Conservation (phyloP, 305 asterid species). For the Coffea humblotiana region DNA sequence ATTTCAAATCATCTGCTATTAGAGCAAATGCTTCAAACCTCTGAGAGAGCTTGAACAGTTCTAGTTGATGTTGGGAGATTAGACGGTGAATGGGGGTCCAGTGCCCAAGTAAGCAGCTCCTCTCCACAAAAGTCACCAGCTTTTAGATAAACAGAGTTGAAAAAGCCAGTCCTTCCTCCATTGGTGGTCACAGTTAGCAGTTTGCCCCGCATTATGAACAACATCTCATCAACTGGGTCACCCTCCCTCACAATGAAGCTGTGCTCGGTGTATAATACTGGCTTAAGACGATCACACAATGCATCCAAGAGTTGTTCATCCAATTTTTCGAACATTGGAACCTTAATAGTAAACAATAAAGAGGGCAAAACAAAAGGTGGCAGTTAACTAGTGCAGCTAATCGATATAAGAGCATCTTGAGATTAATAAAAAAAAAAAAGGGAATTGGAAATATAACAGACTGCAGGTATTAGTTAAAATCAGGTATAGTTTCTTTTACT, state of each 20-base stretch:
- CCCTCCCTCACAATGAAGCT: slow-evolving; percentile 50
- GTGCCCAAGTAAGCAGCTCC: slow-evolving; percentile 61
- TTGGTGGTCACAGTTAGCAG: slow-evolving; percentile 39
- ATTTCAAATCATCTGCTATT: slow-evolving; percentile 48
- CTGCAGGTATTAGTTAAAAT: not conserved
- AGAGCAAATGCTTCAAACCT: slow-evolving; percentile 50
- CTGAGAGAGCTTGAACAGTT: slow-evolving; percentile 47
- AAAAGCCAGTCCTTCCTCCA: slow-evolving; percentile 51
- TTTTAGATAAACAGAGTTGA: slow-evolving; percentile 39
- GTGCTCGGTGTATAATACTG: slow-evolving; percentile 41
- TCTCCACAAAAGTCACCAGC: slow-evolving; percentile 57
- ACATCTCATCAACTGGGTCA: slow-evolving; percentile 52
- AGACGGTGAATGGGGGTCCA: slow-evolving; percentile 43
- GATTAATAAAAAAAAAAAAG: not conserved
- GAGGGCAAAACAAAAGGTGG: not conserved
- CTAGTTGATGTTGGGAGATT: slow-evolving; percentile 52
- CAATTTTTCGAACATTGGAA: slow-evolving; percentile 53
- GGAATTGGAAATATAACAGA: not conserved
- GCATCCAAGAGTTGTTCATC: slow-evolving; percentile 54
- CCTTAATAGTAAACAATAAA: slow-evolving; percentile 26
- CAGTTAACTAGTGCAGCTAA: not conserved
- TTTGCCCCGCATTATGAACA: slow-evolving; percentile 47
- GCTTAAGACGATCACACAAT: slow-evolving; percentile 48
- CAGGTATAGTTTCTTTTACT: not conserved
- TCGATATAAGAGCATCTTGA: not conserved